phyloP scores from a whole-genome alignment of 1,284 basidiomycete species.

The Fomitiporia mediterranea region DNA sequence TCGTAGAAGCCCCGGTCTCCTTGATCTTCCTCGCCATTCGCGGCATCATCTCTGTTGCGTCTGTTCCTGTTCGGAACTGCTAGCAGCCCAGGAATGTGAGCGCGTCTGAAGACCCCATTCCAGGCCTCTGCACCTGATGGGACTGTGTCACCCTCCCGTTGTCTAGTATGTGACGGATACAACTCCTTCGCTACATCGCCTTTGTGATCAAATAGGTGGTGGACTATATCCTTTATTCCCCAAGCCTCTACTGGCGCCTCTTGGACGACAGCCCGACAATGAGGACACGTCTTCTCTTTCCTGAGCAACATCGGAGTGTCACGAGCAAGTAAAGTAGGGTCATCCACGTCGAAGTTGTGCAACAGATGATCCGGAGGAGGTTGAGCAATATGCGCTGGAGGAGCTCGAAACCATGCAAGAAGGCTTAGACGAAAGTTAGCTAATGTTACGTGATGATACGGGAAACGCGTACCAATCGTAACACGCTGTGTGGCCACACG shows the following conservation, averaged over 20 bases:
- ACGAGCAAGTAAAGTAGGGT: constrained; percentile 10
- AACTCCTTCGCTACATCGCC: constrained; percentile 46
- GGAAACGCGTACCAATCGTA: constrained; percentile 30
- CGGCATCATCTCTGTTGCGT: neutral
- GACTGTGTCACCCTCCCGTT: neutral
- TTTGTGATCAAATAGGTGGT: constrained; percentile 35
- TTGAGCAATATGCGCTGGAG: constrained; percentile 26
- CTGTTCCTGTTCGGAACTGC: neutral
- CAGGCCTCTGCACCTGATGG: constrained; percentile 14
- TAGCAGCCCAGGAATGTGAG: neutral
- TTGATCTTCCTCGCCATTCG: constrained; percentile 16
- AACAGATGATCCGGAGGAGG: constrained; percentile 27
- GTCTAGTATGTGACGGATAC: constrained; percentile 10
- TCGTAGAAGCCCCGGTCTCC: constrained; percentile 56
- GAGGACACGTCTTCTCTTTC: constrained; percentile 62
- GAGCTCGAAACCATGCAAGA: constrained; percentile 65
- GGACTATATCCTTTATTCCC: constrained; percentile 63
- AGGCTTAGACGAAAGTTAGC: constrained; percentile 40
- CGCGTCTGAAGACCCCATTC: constrained; percentile 19
- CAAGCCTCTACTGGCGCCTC: constrained; percentile 68
- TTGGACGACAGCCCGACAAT: constrained; percentile 58
- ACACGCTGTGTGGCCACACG: constrained; percentile 73
- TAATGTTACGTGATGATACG: neutral
- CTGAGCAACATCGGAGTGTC: constrained; percentile 9
- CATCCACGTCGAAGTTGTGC: constrained; percentile 25